Percentiles rank a stretch among this genome's conserved stretches.
Evolutionary conservation across 2,329 filamentous ascomycete species (phyloP).

Genomic region (Leptographium radiaticola): DNA sequence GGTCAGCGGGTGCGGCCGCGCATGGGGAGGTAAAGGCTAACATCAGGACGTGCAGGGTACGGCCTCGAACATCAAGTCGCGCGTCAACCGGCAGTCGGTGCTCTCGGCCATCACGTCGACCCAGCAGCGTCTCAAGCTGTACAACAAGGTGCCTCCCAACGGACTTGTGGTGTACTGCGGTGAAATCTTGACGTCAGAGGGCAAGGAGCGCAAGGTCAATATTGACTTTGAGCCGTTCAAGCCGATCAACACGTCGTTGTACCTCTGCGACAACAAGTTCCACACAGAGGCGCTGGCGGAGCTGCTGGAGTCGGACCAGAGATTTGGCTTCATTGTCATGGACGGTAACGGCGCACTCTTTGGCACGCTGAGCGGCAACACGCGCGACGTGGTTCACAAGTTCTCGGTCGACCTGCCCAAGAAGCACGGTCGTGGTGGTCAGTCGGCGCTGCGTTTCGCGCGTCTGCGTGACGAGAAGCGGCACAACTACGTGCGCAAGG

Average conservation of each 20-base stretch:
- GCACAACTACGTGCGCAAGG: constrained; percentile 99
- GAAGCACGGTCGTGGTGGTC: constrained; percentile 99
- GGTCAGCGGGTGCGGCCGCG: too few relatives aligned
- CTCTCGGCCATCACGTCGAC: constrained; percentile 97
- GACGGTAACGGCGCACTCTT: constrained; percentile 97
- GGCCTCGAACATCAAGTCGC: constrained; percentile 98
- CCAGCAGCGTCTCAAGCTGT: constrained; percentile 96
- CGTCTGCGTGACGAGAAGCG: constrained; percentile 99
- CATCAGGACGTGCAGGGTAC: constrained; percentile 53
- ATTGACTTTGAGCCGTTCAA: constrained; percentile 99
- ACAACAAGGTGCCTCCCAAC: constrained; percentile 97
- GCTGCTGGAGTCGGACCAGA: constrained; percentile 95
- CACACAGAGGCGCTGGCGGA: constrained; percentile 96
- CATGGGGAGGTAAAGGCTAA: neutral
- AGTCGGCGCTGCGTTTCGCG: constrained; percentile 97
- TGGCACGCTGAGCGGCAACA: constrained; percentile 93
- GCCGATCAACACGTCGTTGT: constrained; percentile 98
- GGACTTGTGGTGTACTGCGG: constrained; percentile 97
- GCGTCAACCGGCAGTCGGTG: constrained; percentile 96
- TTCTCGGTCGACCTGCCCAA: constrained; percentile 98
- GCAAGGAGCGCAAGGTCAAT: constrained; percentile 99
- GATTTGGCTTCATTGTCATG: constrained; percentile 99
- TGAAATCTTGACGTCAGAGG: constrained; percentile 98
- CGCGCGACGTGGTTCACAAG: constrained; percentile 91
- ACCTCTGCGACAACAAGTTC: constrained; percentile 99